Percentiles rank a stretch among this genome's conserved stretches.
phyloP scores from a whole-genome alignment of 2,329 filamentous ascomycete species.

The Penicillium verrucosum region DNA sequence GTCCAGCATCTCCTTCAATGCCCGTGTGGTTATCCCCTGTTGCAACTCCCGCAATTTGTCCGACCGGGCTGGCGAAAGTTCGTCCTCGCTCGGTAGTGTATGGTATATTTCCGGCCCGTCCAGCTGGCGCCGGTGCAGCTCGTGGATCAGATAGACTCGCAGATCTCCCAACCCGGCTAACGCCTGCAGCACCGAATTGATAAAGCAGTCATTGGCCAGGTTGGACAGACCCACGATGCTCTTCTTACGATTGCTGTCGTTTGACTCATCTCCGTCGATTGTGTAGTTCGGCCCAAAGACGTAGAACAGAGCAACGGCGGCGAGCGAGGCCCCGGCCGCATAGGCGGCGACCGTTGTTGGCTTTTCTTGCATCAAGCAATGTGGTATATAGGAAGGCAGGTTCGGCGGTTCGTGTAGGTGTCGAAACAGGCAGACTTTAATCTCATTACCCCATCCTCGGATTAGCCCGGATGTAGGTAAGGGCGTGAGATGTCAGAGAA shows the following conservation, averaged over 20 bases:
- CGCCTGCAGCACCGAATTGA: conserved; percentile 93
- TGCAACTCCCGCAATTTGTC: conserved; percentile 63
- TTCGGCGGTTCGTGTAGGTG: conserved; percentile 9
- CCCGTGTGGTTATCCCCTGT: conserved; percentile 76
- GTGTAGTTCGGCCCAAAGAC: conserved; percentile 98
- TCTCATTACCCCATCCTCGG: conserved; percentile 21
- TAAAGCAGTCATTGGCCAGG: conserved; percentile 92
- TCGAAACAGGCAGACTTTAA: conserved; percentile 13
- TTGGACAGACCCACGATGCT: conserved; percentile 86
- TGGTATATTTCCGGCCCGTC: conserved; percentile 75
- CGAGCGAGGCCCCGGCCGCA: conserved; percentile 90
- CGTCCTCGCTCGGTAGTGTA: conserved; percentile 51
- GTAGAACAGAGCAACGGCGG: conserved; percentile 91
- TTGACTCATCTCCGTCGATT: conserved; percentile 73
- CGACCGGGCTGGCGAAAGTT: conserved; percentile 37
- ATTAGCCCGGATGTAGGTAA: not conserved
- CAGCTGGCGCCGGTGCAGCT: conserved; percentile 78
- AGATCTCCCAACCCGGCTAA: conserved; percentile 86
- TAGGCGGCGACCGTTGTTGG: conserved; percentile 82
- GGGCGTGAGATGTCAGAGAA: not conserved
- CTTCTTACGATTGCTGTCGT: conserved; percentile 66
- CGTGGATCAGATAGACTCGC: conserved; percentile 85
- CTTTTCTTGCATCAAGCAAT: conserved; percentile 71
- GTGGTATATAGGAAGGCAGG: not conserved
- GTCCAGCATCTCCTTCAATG: conserved; percentile 89